Percentiles rank a stretch among this genome's conserved stretches.
Conservation (phyloP, 106 monocot genomes). For the Agapanthus africanus region DNA sequence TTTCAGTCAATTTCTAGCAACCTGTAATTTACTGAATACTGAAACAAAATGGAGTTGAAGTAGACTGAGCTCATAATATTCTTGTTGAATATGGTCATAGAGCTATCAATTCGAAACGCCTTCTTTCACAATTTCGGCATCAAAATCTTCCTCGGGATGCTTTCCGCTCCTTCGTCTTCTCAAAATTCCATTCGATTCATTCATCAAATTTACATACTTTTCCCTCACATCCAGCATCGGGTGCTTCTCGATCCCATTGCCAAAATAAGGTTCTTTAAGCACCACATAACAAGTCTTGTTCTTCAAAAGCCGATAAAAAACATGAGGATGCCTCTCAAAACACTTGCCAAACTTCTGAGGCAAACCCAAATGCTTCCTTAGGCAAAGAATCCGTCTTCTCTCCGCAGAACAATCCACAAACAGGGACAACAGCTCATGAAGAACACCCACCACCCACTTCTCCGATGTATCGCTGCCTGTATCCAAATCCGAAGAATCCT, state of each 20-base stretch:
- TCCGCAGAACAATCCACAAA: slow-evolving; percentile 72
- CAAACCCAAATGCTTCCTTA: slow-evolving; percentile 51
- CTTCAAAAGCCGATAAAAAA: slow-evolving; percentile 83
- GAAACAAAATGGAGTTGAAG: no score
- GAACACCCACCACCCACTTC: slow-evolving; percentile 58
- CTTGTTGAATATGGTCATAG: no score
- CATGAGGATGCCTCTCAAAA: slow-evolving; percentile 74
- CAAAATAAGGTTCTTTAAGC: slow-evolving; percentile 68
- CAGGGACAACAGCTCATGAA: slow-evolving; percentile 64
- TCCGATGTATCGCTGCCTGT: slow-evolving; percentile 42
- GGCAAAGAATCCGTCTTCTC: slow-evolving; percentile 63
- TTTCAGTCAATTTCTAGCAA: no score
- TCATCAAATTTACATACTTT: slow-evolving; percentile 62
- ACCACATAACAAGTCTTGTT: slow-evolving; percentile 85
- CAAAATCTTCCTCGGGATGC: no score
- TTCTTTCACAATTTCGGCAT: no score
- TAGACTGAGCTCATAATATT: no score
- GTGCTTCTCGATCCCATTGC: slow-evolving; percentile 44
- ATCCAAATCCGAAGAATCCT: slow-evolving; percentile 33
- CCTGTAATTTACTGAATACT: no score
- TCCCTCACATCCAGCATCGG: slow-evolving; percentile 51
- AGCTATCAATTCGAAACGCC: no score
- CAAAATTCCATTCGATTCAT: slow-evolving; percentile 43
- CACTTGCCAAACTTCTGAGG: slow-evolving; percentile 61
- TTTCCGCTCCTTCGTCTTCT: slow-evolving; percentile 32